Evolutionary conservation across 1,284 basidiomycete species (phyloP), one percentile per base, ranked within the genome.

Genomic region (Sanguinoderma infundibulare): DNA sequence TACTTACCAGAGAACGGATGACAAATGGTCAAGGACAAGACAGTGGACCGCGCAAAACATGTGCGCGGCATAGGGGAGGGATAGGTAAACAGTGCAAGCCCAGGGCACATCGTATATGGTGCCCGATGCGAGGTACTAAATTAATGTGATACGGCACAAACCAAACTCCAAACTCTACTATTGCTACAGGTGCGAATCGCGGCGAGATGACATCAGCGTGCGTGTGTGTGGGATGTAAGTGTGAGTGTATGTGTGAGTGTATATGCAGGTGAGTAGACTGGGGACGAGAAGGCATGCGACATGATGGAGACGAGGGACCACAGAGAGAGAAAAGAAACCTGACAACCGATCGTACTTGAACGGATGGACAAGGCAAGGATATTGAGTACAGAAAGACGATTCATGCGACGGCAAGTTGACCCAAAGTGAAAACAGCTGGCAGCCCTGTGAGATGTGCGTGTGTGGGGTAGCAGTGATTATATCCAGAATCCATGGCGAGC

Each of bases 41-140:
- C n/a, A n/a, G n/a, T n/a, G n/a, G n/a, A n/a, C n/a, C n/a, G n/a
- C n/a, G n/a, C n/a, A n/a, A n/a, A n/a, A n/a, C n/a, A n/a, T n/a
- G n/a, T n/a, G n/a, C n/a, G n/a, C n/a, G n/a, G n/a, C n/a, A n/a
- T n/a, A n/a, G n/a, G n/a, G n/a, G n/a, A n/a, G n/a, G n/a, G n/a
- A n/a, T n/a, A n/a, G n/a, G n/a, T n/a, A n/a, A n/a, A n/a, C n/a
- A n/a, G 53, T 55, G 53, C 64, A 63, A 65, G 57, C 63, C 67
- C 62, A 67, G 62, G 66, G 69, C 67, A 69, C 65, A 42, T 57
- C 67, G 69, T 69, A 65, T 70, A 68, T 70, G 62, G 66, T 64
- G 63, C 67, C 67, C 67, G 65, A 70, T 68, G 67, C 69, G 67
- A 69, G 67, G 66, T 69, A 60, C 60, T 68, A 68, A 67, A 70